A percentile compares a stretch with the other conserved stretches of the same genome.
These are phyloP conservation scores for Phanerochaete sordida DNA, from an alignment of 768 basidiomycete species.

Conservation along the genomic window DNA sequence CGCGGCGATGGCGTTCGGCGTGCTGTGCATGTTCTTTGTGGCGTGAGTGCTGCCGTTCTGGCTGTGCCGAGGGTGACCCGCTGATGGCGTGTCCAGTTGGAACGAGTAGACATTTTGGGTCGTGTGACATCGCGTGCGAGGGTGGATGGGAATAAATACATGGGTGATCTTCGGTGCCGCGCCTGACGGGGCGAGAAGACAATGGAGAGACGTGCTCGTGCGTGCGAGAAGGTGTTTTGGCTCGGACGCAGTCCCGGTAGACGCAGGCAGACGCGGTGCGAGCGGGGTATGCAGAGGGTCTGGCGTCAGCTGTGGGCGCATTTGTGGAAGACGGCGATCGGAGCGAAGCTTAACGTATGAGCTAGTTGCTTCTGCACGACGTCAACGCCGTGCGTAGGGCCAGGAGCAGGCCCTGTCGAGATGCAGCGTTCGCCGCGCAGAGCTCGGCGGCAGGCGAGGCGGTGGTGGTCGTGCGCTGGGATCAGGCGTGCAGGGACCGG, in stretches of 20 bases:
- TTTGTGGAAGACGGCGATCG: not conserved
- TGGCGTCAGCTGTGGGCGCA: not conserved
- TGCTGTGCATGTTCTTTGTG: constrained; percentile 87
- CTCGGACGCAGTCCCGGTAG: not conserved
- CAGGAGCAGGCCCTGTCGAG: not conserved
- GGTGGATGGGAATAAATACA: not conserved
- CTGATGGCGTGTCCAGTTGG: constrained; percentile 48
- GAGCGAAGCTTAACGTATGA: not conserved
- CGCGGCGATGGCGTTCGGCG: constrained; percentile 87
- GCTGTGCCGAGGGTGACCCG: not conserved
- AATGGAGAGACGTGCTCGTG: not conserved
- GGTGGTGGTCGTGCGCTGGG: constrained; percentile 4
- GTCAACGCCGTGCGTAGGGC: not conserved
- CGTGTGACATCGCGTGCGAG: constrained; percentile 1
- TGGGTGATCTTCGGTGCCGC: not conserved
- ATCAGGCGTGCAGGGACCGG: constrained; percentile 11
- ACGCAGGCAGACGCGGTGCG: not conserved
- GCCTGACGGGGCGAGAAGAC: not conserved
- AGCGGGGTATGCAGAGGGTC: not conserved
- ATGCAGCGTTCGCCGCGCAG: not conserved
- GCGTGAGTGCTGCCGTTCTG: constrained; percentile 42
- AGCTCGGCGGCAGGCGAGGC: constrained; percentile 4
- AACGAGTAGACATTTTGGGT: constrained; percentile 54
- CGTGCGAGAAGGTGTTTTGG: not conserved
- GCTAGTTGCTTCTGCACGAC: constrained; percentile 1